These are phyloP conservation scores for Tetracladium marchalianum DNA, from an alignment of 495 filamentous ascomycete species.

Conservation along the genomic window DNA sequence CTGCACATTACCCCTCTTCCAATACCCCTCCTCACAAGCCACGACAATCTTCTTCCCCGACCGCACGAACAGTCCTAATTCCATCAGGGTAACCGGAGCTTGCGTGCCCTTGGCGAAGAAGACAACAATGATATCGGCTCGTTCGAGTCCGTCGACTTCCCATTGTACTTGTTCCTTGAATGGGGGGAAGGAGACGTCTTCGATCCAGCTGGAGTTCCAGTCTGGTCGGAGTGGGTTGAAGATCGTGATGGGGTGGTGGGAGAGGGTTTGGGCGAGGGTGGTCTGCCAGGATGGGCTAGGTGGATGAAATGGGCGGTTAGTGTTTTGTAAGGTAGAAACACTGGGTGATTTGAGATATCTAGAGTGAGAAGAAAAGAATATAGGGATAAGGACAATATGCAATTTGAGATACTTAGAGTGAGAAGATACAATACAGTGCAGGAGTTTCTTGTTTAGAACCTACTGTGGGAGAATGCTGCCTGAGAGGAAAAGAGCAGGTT, in stretches of 20 bases:
- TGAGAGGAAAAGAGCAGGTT: conserved; percentile 13
- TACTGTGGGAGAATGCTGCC: conserved; percentile 10
- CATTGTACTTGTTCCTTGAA: conserved; percentile 46
- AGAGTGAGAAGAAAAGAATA: too few relatives aligned
- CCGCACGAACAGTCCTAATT: conserved; percentile 40
- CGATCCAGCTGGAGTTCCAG: conserved; percentile 43
- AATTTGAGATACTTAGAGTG: too few relatives aligned
- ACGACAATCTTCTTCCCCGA: conserved; percentile 36
- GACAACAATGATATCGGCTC: conserved; percentile 41
- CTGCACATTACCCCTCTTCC: conserved; percentile 46
- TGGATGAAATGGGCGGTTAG: background rate
- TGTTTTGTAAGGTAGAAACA: too few relatives aligned
- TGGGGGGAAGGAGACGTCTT: conserved; percentile 30
- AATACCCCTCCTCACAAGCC: conserved; percentile 39
- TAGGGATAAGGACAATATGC: too few relatives aligned
- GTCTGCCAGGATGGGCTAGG: conserved; percentile 31
- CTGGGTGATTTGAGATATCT: too few relatives aligned
- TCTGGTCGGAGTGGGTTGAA: conserved; percentile 45
- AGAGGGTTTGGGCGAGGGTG: conserved; percentile 23
- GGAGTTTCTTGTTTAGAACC: too few relatives aligned
- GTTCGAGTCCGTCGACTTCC: conserved; percentile 46
- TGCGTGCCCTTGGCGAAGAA: conserved; percentile 39
- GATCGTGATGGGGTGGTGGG: conserved; percentile 39
- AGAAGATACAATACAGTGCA: too few relatives aligned
- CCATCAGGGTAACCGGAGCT: conserved; percentile 40